Evolutionary conservation across 306 rosid genomes (phyloP).

Genomic region (Alnus glutinosa): DNA sequence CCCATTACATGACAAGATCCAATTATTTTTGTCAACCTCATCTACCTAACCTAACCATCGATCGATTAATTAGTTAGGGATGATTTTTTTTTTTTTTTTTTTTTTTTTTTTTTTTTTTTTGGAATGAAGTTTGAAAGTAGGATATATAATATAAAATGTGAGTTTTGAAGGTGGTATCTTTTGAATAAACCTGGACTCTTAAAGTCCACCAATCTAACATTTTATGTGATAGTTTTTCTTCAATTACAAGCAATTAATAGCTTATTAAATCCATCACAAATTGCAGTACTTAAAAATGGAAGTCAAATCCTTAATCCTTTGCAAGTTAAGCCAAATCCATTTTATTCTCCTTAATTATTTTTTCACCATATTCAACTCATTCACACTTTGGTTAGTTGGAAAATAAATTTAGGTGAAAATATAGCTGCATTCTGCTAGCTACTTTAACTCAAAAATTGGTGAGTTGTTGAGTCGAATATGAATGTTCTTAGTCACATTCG

Average conservation of each 20-base stretch:
- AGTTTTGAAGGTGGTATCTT: neutral
- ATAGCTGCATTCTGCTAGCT: too few relatives aligned
- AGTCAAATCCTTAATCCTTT: neutral
- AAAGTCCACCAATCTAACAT: neutral
- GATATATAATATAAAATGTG: neutral
- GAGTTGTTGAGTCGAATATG: too few relatives aligned
- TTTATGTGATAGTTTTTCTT: neutral
- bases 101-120: too few relatives aligned
- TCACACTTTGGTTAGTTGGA: neutral
- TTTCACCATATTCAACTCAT: neutral
- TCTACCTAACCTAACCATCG: neutral
- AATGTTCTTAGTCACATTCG: too few relatives aligned
- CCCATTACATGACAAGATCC: neutral
- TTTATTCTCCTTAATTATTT: neutral
- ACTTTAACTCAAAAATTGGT: too few relatives aligned
- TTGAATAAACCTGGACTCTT: neutral
- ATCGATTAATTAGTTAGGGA: neutral
- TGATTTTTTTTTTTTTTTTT: too few relatives aligned
- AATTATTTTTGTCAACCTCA: constrained; percentile 5
- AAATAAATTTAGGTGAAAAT: too few relatives aligned
- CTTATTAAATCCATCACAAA: neutral
- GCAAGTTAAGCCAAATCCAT: neutral
- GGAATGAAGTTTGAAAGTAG: neutral
- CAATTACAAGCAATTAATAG: neutral
- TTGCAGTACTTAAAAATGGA: neutral